These are phyloP conservation scores for Colletotrichum chrysophilum DNA, from an alignment of 2,329 filamentous ascomycete genomes.

Conservation along the genomic window DNA sequence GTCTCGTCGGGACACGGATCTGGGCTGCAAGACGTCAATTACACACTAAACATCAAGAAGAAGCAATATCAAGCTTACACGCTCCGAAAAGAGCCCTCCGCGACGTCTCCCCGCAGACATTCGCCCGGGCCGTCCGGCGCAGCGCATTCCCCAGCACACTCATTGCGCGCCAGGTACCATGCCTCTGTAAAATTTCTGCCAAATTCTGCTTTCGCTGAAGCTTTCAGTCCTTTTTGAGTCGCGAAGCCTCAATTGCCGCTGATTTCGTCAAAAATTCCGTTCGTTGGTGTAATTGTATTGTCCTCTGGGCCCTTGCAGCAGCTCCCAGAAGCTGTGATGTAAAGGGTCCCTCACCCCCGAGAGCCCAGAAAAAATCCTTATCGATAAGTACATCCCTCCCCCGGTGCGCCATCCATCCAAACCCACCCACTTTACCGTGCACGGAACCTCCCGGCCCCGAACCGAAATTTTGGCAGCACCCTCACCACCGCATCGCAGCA, in stretches of 20 bases:
- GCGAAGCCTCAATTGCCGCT: neutral
- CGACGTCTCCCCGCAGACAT: neutral
- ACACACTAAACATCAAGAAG: neutral
- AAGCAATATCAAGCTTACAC: neutral
- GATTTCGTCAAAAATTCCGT: neutral
- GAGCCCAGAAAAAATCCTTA: neutral
- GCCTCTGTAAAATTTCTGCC: neutral
- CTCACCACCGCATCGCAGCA: neutral
- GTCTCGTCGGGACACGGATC: neutral
- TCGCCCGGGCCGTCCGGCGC: slow-evolving; percentile 2
- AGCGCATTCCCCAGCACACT: slow-evolving; percentile 25
- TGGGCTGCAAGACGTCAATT: neutral
- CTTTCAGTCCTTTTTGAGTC: neutral
- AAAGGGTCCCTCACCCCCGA: neutral
- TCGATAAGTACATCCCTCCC: slow-evolving; percentile 9
- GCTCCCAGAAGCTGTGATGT: slow-evolving; percentile 11
- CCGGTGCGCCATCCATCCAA: neutral
- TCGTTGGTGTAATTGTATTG: neutral
- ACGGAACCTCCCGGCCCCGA: slow-evolving; percentile 14
- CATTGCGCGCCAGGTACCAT: slow-evolving; percentile 30
- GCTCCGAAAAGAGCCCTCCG: neutral
- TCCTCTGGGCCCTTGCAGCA: neutral
- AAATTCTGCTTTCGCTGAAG: neutral
- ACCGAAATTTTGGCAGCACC: slow-evolving; percentile 17
- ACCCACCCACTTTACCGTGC: neutral